These are phyloP conservation scores for Rhododendron williamsianum DNA, from an alignment of 148 eudicot species.

Conservation along the genomic window DNA sequence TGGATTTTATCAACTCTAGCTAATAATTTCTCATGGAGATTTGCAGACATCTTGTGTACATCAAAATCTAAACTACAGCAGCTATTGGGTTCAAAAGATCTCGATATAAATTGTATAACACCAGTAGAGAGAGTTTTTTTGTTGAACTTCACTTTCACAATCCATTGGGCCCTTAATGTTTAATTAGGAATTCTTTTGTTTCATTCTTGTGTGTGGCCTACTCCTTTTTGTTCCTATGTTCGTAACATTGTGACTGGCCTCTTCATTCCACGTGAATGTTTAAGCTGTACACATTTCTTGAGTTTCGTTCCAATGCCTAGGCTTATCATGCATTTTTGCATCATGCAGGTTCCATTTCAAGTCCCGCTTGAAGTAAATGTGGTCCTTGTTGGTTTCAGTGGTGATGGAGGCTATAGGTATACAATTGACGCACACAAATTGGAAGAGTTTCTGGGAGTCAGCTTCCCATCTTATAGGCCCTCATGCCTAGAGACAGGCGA, in stretches of 20 bases:
- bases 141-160: neutral
- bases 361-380: conserved; percentile 97
- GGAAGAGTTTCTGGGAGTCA: conserved; percentile 72
- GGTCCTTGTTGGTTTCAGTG: conserved; percentile 83
- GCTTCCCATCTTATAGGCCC: conserved; percentile 85
- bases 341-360: conserved; percentile 89
- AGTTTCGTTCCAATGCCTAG: neutral
- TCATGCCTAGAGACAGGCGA: conserved; percentile 95
- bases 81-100: neutral
- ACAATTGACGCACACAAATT: conserved; percentile 65
- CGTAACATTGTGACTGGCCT: neutral
- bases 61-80: no score
- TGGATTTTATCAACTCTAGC: no score
- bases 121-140: no score
- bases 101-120: no score
- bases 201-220: neutral
- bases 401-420: conserved; percentile 93
- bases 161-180: neutral
- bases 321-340: neutral
- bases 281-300: neutral
- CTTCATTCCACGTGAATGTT: neutral
- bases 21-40: no score
- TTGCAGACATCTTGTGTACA: no score
- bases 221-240: neutral
- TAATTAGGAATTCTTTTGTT: neutral